phyloP scores from a whole-genome alignment of 2,329 filamentous ascomycete species.

The Pseudogymnoascus sp. region DNA sequence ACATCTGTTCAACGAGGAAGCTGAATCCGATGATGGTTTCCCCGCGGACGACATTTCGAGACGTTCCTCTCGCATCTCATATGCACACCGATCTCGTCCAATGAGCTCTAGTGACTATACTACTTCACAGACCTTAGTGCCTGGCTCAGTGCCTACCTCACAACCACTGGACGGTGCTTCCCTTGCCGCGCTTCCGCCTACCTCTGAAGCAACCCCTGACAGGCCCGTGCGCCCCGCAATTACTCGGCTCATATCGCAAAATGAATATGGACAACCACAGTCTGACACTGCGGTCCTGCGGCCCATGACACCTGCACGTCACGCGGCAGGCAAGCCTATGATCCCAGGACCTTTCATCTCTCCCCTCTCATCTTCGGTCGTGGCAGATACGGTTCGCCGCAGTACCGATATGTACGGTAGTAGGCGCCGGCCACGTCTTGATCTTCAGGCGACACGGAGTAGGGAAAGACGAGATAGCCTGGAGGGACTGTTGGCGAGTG shows the following conservation, averaged over 20 bases:
- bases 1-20: conserved; percentile 15
- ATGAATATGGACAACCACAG: conserved; percentile 23
- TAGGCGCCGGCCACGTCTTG: conserved; percentile 13
- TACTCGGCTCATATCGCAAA: conserved; percentile 23
- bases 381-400: conserved; percentile 56
- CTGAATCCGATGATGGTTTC: conserved; percentile 13
- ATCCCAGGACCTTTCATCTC: conserved; percentile 50
- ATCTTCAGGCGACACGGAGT: neutral
- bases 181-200: neutral
- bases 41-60: neutral
- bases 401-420: conserved; percentile 32
- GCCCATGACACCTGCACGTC: conserved; percentile 34
- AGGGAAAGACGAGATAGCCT: neutral
- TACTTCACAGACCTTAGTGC: neutral
- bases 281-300: conserved; percentile 31
- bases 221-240: conserved; percentile 18
- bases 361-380: conserved; percentile 52
- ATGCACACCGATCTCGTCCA: neutral
- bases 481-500: neutral
- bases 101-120: neutral
- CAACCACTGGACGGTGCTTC: conserved; percentile 15
- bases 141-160: conserved; percentile 22
- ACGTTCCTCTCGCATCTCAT: neutral
- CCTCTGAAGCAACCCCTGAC: conserved; percentile 17
- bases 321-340: conserved; percentile 43